Evolutionary conservation across 345 rosid species (phyloP).

Genomic region (Abelmoschus esculentus): DNA sequence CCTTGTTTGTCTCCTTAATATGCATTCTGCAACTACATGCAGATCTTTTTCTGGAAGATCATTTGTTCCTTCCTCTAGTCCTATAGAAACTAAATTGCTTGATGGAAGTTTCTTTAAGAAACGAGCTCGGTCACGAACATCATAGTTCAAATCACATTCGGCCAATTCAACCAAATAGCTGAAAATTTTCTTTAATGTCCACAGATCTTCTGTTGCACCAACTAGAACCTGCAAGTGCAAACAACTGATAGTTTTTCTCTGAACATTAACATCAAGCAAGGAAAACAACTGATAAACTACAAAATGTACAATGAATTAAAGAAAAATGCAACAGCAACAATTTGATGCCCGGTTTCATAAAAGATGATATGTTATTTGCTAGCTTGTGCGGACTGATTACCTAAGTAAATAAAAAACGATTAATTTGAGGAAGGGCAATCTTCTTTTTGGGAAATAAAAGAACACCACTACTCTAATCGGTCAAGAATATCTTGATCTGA

Average conservation of each 20-base stretch:
- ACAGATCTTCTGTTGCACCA: conserved; percentile 42
- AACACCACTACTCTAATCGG: neutral
- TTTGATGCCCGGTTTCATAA: conserved; percentile 2
- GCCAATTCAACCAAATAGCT: conserved; percentile 82
- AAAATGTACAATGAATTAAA: neutral
- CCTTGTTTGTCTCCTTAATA: conserved; percentile 49
- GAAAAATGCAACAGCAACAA: conserved; percentile 7
- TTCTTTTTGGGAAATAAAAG: neutral
- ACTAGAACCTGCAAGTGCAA: conserved; percentile 46
- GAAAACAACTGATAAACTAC: conserved; percentile 9
- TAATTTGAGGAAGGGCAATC: neutral
- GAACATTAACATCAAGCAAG: conserved; percentile 6
- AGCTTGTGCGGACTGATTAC: neutral
- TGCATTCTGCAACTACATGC: conserved; percentile 40
- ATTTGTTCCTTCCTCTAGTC: conserved; percentile 30
- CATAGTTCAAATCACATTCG: conserved; percentile 72
- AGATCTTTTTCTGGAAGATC: conserved; percentile 28
- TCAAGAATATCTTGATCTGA: neutral
- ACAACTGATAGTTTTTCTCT: conserved; percentile 8
- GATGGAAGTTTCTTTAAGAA: conserved; percentile 52
- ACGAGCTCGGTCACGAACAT: conserved; percentile 90
- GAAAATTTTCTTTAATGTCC: conserved; percentile 39
- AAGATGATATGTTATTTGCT: neutral
- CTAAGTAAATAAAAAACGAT: neutral
- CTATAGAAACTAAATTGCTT: conserved; percentile 30